Evolutionary conservation across 2,329 filamentous ascomycete genomes (phyloP).

Genomic region (Iodosphaeria phyllophila): DNA sequence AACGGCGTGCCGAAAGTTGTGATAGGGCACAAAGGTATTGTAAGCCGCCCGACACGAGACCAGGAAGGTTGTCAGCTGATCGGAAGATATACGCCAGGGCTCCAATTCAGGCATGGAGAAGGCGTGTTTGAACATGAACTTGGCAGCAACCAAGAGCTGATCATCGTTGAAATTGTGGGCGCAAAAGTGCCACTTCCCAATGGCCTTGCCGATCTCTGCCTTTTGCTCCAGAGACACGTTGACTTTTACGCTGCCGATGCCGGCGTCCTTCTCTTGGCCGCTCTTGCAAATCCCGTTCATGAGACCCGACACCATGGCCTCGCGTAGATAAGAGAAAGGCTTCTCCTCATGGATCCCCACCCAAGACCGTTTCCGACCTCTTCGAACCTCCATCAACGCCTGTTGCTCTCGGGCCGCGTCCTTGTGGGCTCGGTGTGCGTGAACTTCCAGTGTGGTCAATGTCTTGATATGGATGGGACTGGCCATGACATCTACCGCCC

Average conservation of each 20-base stretch:
- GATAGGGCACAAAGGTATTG: slow-evolving; percentile 89
- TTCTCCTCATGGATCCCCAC: slow-evolving; percentile 72
- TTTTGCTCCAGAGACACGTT: slow-evolving; percentile 48
- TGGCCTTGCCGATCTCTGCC: slow-evolving; percentile 42
- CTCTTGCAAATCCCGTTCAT: slow-evolving; percentile 76
- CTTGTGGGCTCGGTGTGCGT: slow-evolving; percentile 68
- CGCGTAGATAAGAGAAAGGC: slow-evolving; percentile 74
- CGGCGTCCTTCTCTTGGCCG: slow-evolving; percentile 39
- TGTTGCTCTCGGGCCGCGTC: slow-evolving; percentile 57
- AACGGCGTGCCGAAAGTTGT: slow-evolving; percentile 95
- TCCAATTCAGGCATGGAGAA: slow-evolving; percentile 66
- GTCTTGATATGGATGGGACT: slow-evolving; percentile 60
- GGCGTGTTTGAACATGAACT: slow-evolving; percentile 79
- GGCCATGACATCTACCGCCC: slow-evolving; percentile 69
- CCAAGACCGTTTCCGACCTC: slow-evolving; percentile 75
- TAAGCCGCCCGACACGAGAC: slow-evolving; percentile 85
- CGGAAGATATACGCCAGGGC: slow-evolving; percentile 59
- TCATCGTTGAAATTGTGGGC: slow-evolving; percentile 83
- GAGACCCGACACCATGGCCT: slow-evolving; percentile 82
- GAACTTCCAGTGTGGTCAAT: slow-evolving; percentile 59
- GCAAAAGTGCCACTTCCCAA: slow-evolving; percentile 74
- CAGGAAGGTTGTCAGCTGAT: slow-evolving; percentile 69
- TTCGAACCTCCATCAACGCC: slow-evolving; percentile 51
- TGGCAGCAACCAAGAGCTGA: slow-evolving; percentile 70
- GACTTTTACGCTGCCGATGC: slow-evolving; percentile 46